Conservation (phyloP, 2,329 filamentous ascomycete species). For the Cercospora janseana region DNA sequence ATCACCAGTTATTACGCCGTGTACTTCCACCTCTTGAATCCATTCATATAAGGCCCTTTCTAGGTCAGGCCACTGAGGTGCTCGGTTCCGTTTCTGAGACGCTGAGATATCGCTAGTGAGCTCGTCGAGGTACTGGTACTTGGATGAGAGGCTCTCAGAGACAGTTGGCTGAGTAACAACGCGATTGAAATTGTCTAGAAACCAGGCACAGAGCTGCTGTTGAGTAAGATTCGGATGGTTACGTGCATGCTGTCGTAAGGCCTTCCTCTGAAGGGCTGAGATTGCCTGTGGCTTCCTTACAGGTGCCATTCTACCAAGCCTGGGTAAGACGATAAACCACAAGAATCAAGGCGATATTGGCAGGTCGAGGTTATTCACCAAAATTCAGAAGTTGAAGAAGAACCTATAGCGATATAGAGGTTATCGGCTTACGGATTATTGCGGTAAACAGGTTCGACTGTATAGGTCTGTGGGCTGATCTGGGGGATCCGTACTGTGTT, state of each 20-base stretch:
- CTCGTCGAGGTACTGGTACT: neutral
- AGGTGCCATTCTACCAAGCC: neutral
- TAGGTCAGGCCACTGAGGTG: neutral
- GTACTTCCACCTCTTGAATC: neutral
- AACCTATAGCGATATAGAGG: neutral
- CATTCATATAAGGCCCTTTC: neutral
- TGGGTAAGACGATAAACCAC: neutral
- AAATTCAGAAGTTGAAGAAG: neutral
- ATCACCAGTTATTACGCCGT: neutral
- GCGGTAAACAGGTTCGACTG: neutral
- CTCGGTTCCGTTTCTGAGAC: neutral
- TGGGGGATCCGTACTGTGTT: too few relatives aligned
- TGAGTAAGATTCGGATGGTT: neutral
- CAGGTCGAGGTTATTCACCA: neutral
- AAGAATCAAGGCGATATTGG: neutral
- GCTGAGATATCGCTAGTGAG: neutral
- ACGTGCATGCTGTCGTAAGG: neutral
- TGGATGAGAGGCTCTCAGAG: neutral
- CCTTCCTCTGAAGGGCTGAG: neutral
- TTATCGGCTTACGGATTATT: neutral
- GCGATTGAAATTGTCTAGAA: neutral
- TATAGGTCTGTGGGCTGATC: too few relatives aligned
- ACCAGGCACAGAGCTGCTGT: neutral
- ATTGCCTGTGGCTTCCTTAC: neutral
- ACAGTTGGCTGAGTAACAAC: neutral